Base-by-base conservation (phyloP, 306 rosid species). In the Citrullus mucosospermus region DNA sequence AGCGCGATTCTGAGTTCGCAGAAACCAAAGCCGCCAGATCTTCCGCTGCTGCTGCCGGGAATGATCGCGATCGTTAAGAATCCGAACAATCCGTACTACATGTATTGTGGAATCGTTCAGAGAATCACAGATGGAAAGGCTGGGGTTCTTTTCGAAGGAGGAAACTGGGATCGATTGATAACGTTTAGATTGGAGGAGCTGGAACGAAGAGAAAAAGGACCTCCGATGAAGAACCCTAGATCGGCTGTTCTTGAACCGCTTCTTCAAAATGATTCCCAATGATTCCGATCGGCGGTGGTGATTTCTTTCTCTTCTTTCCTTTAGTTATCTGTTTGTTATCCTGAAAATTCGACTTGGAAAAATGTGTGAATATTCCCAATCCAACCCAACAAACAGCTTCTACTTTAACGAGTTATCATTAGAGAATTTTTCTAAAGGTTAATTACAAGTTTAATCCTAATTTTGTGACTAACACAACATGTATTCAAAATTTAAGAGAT, bases 151-250 rank as follows among this genome's bases (percentile, higher is more conserved):
- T 86, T 90, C n/a, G 94, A 90, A 72, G 94, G 92, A 81, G 94
- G 94, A 41, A 86, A 86, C 56, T 90, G 94, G 94, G 94, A 90
- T 38, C 69, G 90, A 58, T 69, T 95, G 78, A 88, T 92, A 62
- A 89, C 99, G 6, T 91, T 95, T 43, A 81, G 96, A 59, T 81
- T 95, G 79, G 96, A 91, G 4, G 99, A 92, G 88, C 84, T 91
- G 9, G 86, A 90, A 81, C 91, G 97, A 79, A 88, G 99, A 80
- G 99, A 92, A 67, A 92, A 95, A 80, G 97, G 97, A 7, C 97
- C 97, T 77, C 99, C 97, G 0, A 88, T 89, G 88, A 95, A 91
- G 86, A 95, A 92, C 25, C 98, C 98, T 54, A 85, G 59, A 85
- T 90, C 94, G 1, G 89, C 80, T 0, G 83, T 83, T 67, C 96